Conservation (phyloP, 2,329 filamentous ascomycete genomes). For the Colletotrichum endophyticum region DNA sequence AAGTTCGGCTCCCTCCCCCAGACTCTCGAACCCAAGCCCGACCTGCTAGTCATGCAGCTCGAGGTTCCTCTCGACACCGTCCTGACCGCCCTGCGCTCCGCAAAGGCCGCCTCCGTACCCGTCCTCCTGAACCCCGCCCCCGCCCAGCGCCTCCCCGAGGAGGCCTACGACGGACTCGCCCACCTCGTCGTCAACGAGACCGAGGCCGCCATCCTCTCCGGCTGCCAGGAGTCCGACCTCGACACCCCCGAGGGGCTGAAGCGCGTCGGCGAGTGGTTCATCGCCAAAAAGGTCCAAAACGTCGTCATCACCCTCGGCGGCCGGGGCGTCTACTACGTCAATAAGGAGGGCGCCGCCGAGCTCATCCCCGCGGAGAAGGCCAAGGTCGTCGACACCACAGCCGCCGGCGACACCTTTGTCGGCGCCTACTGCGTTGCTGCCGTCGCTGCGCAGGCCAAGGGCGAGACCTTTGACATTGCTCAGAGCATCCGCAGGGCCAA, state of each 20-base stretch:
- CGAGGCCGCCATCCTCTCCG: conserved; percentile 78
- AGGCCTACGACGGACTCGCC: conserved; percentile 70
- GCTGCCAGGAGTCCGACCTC: conserved; percentile 53
- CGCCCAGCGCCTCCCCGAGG: conserved; percentile 69
- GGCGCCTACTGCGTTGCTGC: conserved; percentile 82
- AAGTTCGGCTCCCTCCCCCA: conserved; percentile 37
- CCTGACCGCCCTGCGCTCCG: conserved; percentile 61
- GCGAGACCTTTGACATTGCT: conserved; percentile 55
- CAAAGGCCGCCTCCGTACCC: conserved; percentile 52
- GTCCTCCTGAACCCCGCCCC: conserved; percentile 88
- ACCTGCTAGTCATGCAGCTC: conserved; percentile 78
- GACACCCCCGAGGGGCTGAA: conserved; percentile 49
- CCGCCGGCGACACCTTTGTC: conserved; percentile 93
- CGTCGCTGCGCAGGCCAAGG: conserved; percentile 48
- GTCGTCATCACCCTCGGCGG: conserved; percentile 86
- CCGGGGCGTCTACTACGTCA: conserved; percentile 75
- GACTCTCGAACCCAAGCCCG: conserved; percentile 44
- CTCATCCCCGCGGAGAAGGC: conserved; percentile 71
- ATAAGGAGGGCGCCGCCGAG: conserved; percentile 42
- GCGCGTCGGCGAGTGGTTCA: conserved; percentile 63
- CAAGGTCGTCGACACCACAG: conserved; percentile 87
- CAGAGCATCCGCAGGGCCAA: conserved; percentile 62
- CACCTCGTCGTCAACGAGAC: conserved; percentile 92
- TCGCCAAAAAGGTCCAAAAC: conserved; percentile 72
- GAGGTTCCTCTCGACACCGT: conserved; percentile 75